Evolutionary conservation across 805 yeast species (phyloP).

Genomic region (Ogataea haglerorum): DNA sequence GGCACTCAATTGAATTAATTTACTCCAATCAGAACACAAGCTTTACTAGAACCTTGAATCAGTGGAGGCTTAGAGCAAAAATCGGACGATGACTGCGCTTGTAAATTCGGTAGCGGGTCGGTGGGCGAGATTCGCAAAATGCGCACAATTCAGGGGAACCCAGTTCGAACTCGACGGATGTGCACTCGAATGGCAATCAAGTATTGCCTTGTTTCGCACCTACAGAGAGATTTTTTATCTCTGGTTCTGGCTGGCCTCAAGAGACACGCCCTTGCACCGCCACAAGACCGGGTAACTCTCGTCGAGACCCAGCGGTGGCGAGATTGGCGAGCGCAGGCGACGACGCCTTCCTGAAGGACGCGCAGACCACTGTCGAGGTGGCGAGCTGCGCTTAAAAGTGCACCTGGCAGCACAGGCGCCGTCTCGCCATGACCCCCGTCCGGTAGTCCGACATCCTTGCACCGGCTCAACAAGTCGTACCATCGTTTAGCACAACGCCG

Average conservation of each 20-base stretch:
- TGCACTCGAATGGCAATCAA: not conserved
- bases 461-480: conserved; percentile 10
- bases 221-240: conserved; percentile 4
- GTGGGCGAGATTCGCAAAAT: not conserved
- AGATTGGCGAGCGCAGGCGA: too few species aligned
- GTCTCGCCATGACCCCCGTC: not conserved
- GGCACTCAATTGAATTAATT: conserved; percentile 1
- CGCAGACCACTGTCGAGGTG: not conserved
- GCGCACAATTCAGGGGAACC: not conserved
- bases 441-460: conserved; percentile 8
- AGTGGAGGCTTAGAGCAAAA: not conserved
- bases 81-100: not conserved
- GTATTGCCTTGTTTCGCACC: conserved; percentile 13
- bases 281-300: conserved; percentile 6
- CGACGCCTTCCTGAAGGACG: too few species aligned
- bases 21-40: not conserved
- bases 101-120: not conserved
- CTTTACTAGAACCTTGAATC: not conserved
- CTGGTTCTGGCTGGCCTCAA: conserved; percentile 7
- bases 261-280: conserved; percentile 8
- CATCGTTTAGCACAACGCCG: not conserved
- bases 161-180: not conserved
- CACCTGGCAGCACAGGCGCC: too few species aligned
- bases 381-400: too few species aligned
- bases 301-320: too few species aligned